Base-by-base conservation (phyloP, 2,329 filamentous ascomycete species). In the Coleophoma crateriformis region DNA sequence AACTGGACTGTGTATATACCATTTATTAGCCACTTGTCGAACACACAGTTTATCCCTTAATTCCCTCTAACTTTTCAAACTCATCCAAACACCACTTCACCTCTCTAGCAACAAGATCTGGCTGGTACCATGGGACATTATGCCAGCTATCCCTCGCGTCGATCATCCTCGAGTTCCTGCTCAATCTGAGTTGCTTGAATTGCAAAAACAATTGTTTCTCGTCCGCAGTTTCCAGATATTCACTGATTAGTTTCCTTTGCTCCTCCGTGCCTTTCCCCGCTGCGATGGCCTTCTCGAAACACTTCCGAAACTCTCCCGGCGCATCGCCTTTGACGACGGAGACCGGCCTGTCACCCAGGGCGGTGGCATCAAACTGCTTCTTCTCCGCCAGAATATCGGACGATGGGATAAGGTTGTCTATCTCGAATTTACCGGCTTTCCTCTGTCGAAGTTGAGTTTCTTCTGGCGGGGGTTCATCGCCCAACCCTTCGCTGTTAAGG, bases 401-500 rank as follows among this genome's bases (percentile, higher is more conserved):
- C 6, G 22, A 34, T 27, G 47, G 4, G 32, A 19, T 8, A 8
- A 14, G 17, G 17, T 33, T n/a, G 45, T 45, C 39, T 45, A 13
- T 22, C 3, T 14, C 4, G 40, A 15, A 7, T 39, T 34, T 3
- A 15, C 34, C 3, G 13, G 10, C 15, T 39, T 17, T 12, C 41
- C 33, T 10, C 14, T 7, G 7, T 33, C 39, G 6, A 11, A n/a
- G 4, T 13, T 42, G 4, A 33, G 45, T 11, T 22, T 40, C 7
- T 37, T 40, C 3, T 27, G 15, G 54, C 53, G 12, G 52, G 49
- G 47, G 48, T 52, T 27, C 27, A 27, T 27, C 27, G 27, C 27
- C 27, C 27, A 27, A 7, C 6, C 27, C 27, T 27, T 27, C 27
- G 8, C 27, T 27, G 8, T 10, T 7, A 10, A 27, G 27, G 8